These are phyloP conservation scores for Globisporangium solare DNA, from an alignment of 352 stramenopile species.

Conservation along the genomic window DNA sequence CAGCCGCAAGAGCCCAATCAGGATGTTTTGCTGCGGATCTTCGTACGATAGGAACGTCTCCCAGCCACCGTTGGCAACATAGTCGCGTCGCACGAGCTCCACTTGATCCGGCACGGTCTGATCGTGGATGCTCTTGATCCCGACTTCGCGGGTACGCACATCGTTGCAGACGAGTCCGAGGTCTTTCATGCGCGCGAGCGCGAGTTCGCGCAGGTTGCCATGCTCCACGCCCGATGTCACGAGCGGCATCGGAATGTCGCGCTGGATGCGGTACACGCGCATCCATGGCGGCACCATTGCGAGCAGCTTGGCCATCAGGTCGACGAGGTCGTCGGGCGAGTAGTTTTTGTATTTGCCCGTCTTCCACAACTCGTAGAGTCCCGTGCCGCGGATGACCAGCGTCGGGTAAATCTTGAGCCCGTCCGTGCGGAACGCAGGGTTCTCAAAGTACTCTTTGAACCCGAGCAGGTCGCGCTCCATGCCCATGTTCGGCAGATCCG, in stretches of 20 bases:
- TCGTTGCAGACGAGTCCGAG: slow-evolving; percentile 92
- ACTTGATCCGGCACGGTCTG: slow-evolving; percentile 91
- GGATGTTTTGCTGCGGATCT: slow-evolving; percentile 94
- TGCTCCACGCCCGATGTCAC: slow-evolving; percentile 95
- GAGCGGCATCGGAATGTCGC: slow-evolving; percentile 98
- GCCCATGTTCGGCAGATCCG: slow-evolving; percentile 96
- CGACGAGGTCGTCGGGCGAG: slow-evolving; percentile 76
- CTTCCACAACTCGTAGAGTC: slow-evolving; percentile 98
- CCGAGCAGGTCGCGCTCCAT: slow-evolving; percentile 94
- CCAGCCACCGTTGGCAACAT: slow-evolving; percentile 95
- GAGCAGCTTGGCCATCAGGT: slow-evolving; percentile 92
- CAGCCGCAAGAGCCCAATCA: slow-evolving; percentile 93
- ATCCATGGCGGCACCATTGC: slow-evolving; percentile 95
- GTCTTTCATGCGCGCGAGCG: slow-evolving; percentile 90
- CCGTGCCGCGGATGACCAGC: slow-evolving; percentile 95
- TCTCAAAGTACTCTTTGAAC: slow-evolving; percentile 97
- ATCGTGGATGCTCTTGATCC: slow-evolving; percentile 97
- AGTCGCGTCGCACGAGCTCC: slow-evolving; percentile 95
- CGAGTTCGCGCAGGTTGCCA: slow-evolving; percentile 93
- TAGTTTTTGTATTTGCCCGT: slow-evolving; percentile 91
- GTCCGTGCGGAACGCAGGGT: slow-evolving; percentile 92
- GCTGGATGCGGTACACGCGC: slow-evolving; percentile 94
- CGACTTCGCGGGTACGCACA: slow-evolving; percentile 93
- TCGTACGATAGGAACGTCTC: slow-evolving; percentile 97
- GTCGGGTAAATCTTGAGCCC: slow-evolving; percentile 97